Base-by-base conservation (phyloP, 164 flowering plant species). In the Taxillus chinensis region DNA sequence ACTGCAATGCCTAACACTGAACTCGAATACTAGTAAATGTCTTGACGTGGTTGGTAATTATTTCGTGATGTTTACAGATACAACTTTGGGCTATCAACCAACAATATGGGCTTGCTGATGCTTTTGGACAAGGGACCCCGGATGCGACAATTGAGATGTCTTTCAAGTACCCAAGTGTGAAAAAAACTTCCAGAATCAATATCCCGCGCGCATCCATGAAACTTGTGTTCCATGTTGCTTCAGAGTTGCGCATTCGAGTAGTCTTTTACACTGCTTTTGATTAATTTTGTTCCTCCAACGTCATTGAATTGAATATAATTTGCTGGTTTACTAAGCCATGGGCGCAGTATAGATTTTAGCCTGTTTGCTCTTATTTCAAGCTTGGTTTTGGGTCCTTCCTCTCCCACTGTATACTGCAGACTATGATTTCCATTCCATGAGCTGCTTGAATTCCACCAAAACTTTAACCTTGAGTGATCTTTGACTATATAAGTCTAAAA, bases 81-180 rank as follows among this genome's bases (percentile, higher is more conserved):
- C 62, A 69, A 67, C 82, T 85, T 77, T 68, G 97, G 86, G 59
- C 50, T 84, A 48, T 70, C 91, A 9, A 59, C 78, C 51, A 72
- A 73, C 66, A 86, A 82, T 54, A 75, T 73, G 48, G 97, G 99
- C 16, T 79, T 90, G 74, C 79, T 85, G 39, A 65, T 86, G 83
- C 81, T 90, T 66, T 73, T 93, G 57, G 91, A 89, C 64, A 83
- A 72, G 69, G 77, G 79, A 8, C 78, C 87, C 13, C 76, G 68
- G 39, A 52, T 61, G 60, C 77, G 80, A 68, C 87, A 66, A 38
- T 84, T 86, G 96, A 83, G 88, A 74, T 80, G 85, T 70, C 70
- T 90, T 15, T 57, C 83, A 59, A 84, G 78, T 10, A 72, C 83
- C 7, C 83, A 80, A 77, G 67, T 79, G 54, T 76, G 78, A 81